Percentiles rank a stretch among this genome's conserved stretches.
These are phyloP conservation scores for Cicer chorassanicum DNA, from an alignment of 306 rosid species.

Conservation along the genomic window DNA sequence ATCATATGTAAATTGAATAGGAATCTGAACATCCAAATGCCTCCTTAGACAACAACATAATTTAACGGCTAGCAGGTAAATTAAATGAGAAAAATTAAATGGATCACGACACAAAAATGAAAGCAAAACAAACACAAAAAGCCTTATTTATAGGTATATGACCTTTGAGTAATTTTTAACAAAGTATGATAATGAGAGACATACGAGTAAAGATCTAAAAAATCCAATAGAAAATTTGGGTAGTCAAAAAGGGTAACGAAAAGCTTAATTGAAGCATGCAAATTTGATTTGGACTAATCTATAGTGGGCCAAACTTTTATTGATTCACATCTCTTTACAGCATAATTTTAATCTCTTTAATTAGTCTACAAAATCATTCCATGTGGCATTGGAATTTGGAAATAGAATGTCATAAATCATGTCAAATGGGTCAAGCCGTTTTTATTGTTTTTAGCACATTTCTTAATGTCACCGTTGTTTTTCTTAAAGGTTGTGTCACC, in stretches of 20 bases:
- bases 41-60: neutral
- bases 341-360: constrained; percentile 45
- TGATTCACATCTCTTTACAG: constrained; percentile 46
- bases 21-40: neutral
- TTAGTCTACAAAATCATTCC: constrained; percentile 52
- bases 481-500: neutral
- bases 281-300: constrained; percentile 55
- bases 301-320: constrained; percentile 59
- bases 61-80: neutral
- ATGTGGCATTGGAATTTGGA: constrained; percentile 79
- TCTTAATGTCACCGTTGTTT: constrained; percentile 45
- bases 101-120: neutral
- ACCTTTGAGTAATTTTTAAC: constrained; percentile 46
- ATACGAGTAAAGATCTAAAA: constrained; percentile 48
- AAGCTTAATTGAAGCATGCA: constrained; percentile 54
- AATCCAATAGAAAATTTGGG: constrained; percentile 48
- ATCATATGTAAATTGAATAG: too few species aligned
- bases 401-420: constrained; percentile 66
- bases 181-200: constrained; percentile 48
- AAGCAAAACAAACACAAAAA: neutral
- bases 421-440: constrained; percentile 71
- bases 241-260: constrained; percentile 68
- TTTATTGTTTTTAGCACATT: constrained; percentile 57
- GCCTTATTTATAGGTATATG: constrained; percentile 24
- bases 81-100: neutral